Percentiles rank a stretch among this genome's conserved stretches.
These are phyloP conservation scores for Colletotrichum plurivorum DNA, from an alignment of 2,329 filamentous ascomycete species.

Conservation along the genomic window DNA sequence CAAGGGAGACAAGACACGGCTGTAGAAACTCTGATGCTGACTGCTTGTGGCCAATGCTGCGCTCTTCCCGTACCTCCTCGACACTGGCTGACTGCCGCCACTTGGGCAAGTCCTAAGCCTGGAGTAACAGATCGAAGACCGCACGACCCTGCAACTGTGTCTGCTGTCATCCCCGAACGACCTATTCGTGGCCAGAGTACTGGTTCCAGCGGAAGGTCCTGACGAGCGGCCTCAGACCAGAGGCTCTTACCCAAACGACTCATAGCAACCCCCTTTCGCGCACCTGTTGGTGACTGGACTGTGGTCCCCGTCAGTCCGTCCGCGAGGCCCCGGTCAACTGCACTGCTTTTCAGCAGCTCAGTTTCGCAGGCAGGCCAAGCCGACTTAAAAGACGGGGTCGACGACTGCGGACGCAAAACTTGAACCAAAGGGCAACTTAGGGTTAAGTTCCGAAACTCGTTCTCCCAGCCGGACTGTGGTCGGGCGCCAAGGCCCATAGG, in stretches of 20 bases:
- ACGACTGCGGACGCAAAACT: conserved; percentile 83
- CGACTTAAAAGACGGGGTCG: conserved; percentile 76
- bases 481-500: conserved; percentile 53
- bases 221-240: conserved; percentile 81
- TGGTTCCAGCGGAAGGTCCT: conserved; percentile 75
- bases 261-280: conserved; percentile 77
- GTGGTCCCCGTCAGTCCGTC: conserved; percentile 66
- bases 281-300: conserved; percentile 71
- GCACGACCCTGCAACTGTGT: conserved; percentile 45
- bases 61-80: conserved; percentile 57
- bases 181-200: conserved; percentile 65
- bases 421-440: conserved; percentile 83
- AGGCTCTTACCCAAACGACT: conserved; percentile 83
- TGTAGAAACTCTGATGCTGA: conserved; percentile 51
- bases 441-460: conserved; percentile 94
- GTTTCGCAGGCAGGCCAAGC: conserved; percentile 47
- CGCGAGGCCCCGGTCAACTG: conserved; percentile 48
- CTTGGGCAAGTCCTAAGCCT: conserved; percentile 11
- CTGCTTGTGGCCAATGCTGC: conserved; percentile 63
- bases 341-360: conserved; percentile 67
- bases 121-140: conserved; percentile 14
- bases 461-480: conserved; percentile 67
- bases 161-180: conserved; percentile 53
- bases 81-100: conserved; percentile 19
- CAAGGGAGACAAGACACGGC: conserved; percentile 22